A percentile compares a stretch with the other conserved stretches of the same genome.
Conservation (phyloP, 129 eudicot genomes). For the Pulicaria dysenterica region DNA sequence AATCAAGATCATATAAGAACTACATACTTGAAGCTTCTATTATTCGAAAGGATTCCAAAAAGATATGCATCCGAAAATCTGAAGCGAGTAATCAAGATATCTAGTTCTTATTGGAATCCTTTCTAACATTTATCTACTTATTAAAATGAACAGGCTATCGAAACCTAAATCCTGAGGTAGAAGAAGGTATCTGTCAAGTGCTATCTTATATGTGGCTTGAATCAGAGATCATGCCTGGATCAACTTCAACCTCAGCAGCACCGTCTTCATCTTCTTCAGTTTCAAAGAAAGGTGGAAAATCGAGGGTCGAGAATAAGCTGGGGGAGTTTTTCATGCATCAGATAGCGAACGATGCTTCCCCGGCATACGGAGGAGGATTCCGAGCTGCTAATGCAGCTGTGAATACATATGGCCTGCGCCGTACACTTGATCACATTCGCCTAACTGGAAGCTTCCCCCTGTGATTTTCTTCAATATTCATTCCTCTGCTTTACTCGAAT, state of each 20-base stretch:
- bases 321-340: slow-evolving; percentile 94
- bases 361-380: slow-evolving; percentile 96
- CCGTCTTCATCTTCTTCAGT: slow-evolving; percentile 69
- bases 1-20: too few relatives aligned
- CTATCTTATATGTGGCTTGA: slow-evolving; percentile 98
- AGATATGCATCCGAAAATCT: too few relatives aligned
- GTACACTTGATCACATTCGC: slow-evolving; percentile 86
- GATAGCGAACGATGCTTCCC: slow-evolving; percentile 84
- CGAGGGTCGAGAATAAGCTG: slow-evolving; percentile 70
- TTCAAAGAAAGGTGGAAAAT: slow-evolving; percentile 87
- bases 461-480: slow-evolving; percentile 26
- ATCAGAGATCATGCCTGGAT: slow-evolving; percentile 77
- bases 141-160: slow-evolving; percentile 60
- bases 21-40: too few relatives aligned
- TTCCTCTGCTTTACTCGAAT: slow-evolving; percentile 21
- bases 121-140: background rate
- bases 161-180: slow-evolving; percentile 82
- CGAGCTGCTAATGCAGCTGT: slow-evolving; percentile 90
- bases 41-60: too few relatives aligned
- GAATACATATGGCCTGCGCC: slow-evolving; percentile 70
- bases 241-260: slow-evolving; percentile 48
- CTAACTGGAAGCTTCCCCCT: slow-evolving; percentile 72
- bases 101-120: background rate
- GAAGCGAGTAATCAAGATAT: background rate
- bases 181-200: slow-evolving; percentile 98